These are phyloP conservation scores for Metarhizium guizhouense DNA, from an alignment of 2,329 filamentous ascomycete genomes.

Conservation along the genomic window DNA sequence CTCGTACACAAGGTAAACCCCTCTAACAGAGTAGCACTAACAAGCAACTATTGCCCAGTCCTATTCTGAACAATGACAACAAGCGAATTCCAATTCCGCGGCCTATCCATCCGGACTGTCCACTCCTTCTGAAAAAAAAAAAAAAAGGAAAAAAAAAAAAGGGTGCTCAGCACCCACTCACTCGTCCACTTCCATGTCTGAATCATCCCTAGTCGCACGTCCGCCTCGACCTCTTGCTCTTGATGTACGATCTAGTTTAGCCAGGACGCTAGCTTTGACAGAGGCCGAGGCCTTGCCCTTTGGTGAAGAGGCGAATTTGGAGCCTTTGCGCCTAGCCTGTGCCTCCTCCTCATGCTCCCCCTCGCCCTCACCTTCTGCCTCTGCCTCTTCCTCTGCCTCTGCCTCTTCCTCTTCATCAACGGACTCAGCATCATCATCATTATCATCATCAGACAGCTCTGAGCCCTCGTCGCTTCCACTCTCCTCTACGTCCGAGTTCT, in stretches of 20 bases:
- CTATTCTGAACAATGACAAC: neutral
- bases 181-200: constrained; percentile 27
- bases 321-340: constrained; percentile 17
- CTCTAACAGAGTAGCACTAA: neutral
- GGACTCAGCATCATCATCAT: constrained; percentile 10
- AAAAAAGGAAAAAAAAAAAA: neutral
- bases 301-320: constrained; percentile 10
- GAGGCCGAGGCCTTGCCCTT: constrained; percentile 13
- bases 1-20: neutral
- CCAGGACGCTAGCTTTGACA: constrained; percentile 16
- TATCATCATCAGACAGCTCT: constrained; percentile 2
- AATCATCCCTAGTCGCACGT: constrained; percentile 16
- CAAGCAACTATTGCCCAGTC: neutral
- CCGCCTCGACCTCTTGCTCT: constrained; percentile 18
- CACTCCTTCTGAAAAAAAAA: neutral
- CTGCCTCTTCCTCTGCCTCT: constrained; percentile 8
- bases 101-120: neutral
- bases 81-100: neutral
- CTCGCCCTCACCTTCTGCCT: constrained; percentile 8
- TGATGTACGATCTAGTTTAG: constrained; percentile 12
- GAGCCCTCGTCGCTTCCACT: constrained; percentile 12
- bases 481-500: constrained; percentile 23
- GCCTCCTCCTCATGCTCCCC: constrained; percentile 6
- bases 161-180: constrained; percentile 11
- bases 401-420: constrained; percentile 7